A percentile compares a stretch with the other conserved stretches of the same genome.
Evolutionary conservation across 164 flowering plant species (phyloP).

Genomic region (Nymphaea thermarum): DNA sequence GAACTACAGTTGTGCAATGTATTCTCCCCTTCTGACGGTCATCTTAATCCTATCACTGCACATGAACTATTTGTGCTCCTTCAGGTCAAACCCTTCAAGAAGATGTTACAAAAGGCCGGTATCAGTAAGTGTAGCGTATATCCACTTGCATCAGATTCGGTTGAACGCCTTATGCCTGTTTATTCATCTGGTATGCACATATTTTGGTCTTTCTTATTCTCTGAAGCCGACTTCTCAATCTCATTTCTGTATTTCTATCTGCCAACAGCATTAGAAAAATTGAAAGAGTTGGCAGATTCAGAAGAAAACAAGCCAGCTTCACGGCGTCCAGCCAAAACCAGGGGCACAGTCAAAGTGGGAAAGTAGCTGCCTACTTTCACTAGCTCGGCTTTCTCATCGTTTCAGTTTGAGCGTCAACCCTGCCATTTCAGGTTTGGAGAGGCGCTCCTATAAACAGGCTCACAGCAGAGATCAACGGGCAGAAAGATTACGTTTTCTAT

Average conservation of each 20-base stretch:
- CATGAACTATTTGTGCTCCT: background rate
- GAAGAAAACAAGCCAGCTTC: conserved; percentile 20
- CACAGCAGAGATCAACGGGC: too few species aligned
- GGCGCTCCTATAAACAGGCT: too few species aligned
- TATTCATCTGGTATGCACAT: conserved; percentile 46
- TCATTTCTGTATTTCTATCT: background rate
- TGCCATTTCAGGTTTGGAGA: too few species aligned
- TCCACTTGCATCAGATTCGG: conserved; percentile 36
- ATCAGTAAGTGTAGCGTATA: conserved; percentile 31
- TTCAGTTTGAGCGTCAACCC: too few species aligned
- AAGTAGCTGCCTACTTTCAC: too few species aligned
- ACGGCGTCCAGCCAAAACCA: too few species aligned
- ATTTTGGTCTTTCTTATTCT: background rate
- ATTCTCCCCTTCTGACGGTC: background rate
- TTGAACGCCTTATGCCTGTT: conserved; percentile 35
- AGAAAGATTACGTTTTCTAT: too few species aligned
- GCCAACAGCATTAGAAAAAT: conserved; percentile 48
- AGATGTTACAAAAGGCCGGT: conserved; percentile 58
- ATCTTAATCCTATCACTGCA: background rate
- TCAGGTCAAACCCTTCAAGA: conserved; percentile 61
- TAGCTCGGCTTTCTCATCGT: too few species aligned
- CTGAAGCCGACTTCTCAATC: background rate
- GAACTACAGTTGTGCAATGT: background rate
- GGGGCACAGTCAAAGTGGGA: too few species aligned
- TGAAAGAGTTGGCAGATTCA: conserved; percentile 50